Conservation (phyloP, 192 early-diverging fungal genomes). For the Backusella tuberculispora region DNA sequence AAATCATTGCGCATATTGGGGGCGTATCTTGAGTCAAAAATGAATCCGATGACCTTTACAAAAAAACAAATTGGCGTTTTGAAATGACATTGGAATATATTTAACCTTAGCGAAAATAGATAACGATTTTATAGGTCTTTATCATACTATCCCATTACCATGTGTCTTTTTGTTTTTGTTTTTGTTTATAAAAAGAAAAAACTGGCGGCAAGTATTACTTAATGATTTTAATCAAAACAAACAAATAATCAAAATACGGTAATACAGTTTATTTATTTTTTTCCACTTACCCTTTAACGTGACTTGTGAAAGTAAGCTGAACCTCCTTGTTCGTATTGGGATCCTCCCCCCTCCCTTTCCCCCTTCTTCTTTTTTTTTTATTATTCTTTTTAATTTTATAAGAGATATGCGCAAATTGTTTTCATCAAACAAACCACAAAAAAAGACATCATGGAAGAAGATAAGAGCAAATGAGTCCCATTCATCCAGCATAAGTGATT, state of each 20-base stretch:
- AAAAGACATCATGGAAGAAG: not conserved
- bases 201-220: not conserved
- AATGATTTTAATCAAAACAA: constrained; percentile 8
- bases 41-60: no score
- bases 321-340: constrained; percentile 11
- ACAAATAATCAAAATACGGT: constrained; percentile 7
- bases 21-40: no score
- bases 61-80: not conserved
- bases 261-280: not conserved
- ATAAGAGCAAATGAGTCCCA: not conserved
- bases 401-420: constrained; percentile 8
- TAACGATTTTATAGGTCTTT: not conserved
- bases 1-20: no score
- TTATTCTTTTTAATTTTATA: not conserved
- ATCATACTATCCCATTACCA: not conserved
- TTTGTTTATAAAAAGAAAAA: not conserved
- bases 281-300: not conserved
- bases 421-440: constrained; percentile 4
- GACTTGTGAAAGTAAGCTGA: constrained; percentile 7
- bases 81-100: not conserved
- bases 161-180: not conserved
- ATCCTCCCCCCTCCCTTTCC: not conserved
- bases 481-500: not conserved
- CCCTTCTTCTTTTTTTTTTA: not conserved
- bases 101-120: not conserved